These are phyloP conservation scores for Geotrichum carabidarum DNA, from an alignment of 1,139 yeast genomes.

Conservation along the genomic window DNA sequence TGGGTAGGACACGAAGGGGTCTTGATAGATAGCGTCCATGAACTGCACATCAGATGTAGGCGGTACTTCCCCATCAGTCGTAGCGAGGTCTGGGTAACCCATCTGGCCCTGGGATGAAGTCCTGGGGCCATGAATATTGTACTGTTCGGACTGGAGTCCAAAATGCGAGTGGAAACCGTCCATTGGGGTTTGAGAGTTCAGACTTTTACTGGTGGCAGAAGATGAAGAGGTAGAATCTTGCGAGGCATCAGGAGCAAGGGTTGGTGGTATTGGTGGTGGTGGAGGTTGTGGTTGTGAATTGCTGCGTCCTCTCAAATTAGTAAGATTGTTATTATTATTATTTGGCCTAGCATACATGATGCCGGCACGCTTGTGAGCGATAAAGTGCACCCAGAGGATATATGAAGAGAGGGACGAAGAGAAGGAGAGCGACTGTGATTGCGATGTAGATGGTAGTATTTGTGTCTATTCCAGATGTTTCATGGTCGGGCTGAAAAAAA, in stretches of 20 bases:
- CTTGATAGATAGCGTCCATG: not conserved
- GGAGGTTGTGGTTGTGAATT: constrained; percentile 7
- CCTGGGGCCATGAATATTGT: not conserved
- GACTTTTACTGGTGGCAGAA: not conserved
- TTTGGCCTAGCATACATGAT: constrained; percentile 8
- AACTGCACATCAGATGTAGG: constrained; percentile 2
- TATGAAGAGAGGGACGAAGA: too few relatives aligned
- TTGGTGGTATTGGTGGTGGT: not conserved
- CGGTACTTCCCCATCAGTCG: not conserved
- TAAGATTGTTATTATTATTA: constrained; percentile 7
- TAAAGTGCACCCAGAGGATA: too few relatives aligned
- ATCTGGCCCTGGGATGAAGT: not conserved
- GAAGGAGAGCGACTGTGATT: too few relatives aligned
- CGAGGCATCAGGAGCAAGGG: not conserved
- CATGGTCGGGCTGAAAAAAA: too few relatives aligned
- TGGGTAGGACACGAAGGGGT: not conserved
- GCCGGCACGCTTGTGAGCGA: not conserved
- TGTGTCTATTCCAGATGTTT: too few relatives aligned
- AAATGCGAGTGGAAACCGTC: constrained; percentile 10
- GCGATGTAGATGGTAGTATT: too few relatives aligned
- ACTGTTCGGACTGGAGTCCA: not conserved
- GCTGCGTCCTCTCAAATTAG: constrained; percentile 4
- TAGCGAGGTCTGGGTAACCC: not conserved
- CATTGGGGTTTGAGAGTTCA: constrained; percentile 1
- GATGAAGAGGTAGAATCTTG: not conserved